phyloP scores from a whole-genome alignment of 2,329 filamentous ascomycete species.

The Didymella exigua region DNA sequence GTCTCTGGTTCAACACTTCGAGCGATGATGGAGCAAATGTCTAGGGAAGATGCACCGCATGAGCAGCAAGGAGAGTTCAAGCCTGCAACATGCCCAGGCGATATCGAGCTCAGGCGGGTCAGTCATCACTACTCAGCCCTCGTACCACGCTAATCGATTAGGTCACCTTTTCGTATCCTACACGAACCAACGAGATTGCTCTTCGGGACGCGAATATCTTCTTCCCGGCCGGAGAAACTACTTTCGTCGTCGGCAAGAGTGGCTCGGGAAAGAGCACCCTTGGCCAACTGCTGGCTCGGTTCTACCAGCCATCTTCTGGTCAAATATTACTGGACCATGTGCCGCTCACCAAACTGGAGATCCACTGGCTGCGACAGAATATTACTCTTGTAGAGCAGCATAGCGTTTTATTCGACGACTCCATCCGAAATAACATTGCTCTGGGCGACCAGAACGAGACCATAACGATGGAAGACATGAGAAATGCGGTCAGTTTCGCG shows the following conservation, averaged over 20 bases:
- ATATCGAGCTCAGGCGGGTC: constrained; percentile 73
- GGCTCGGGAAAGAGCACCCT: constrained; percentile 94
- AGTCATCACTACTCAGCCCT: constrained; percentile 30
- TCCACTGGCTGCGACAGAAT: constrained; percentile 75
- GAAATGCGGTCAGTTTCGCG: constrained; percentile 68
- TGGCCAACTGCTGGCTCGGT: constrained; percentile 76
- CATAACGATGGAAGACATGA: constrained; percentile 62
- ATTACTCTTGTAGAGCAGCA: constrained; percentile 83
- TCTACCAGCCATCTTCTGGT: constrained; percentile 72
- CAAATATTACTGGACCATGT: constrained; percentile 71
- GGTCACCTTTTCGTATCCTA: constrained; percentile 84
- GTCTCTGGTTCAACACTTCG: constrained; percentile 71
- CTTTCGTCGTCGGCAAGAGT: constrained; percentile 82
- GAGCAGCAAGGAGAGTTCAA: constrained; percentile 23
- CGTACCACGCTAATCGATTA: constrained; percentile 44
- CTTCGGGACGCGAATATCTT: constrained; percentile 68
- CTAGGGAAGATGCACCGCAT: constrained; percentile 26
- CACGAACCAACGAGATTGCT: constrained; percentile 64
- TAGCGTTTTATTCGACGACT: constrained; percentile 81
- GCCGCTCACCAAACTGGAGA: constrained; percentile 65
- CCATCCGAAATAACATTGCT: constrained; percentile 76
- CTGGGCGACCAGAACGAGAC: constrained; percentile 65
- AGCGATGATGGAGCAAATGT: constrained; percentile 48
- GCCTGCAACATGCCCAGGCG: constrained; percentile 61
- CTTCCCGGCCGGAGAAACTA: constrained; percentile 74